Percentiles rank a stretch among this genome's conserved stretches.
These are phyloP conservation scores for Barnettozyma vustinii DNA, from an alignment of 805 yeast species.

Conservation along the genomic window DNA sequence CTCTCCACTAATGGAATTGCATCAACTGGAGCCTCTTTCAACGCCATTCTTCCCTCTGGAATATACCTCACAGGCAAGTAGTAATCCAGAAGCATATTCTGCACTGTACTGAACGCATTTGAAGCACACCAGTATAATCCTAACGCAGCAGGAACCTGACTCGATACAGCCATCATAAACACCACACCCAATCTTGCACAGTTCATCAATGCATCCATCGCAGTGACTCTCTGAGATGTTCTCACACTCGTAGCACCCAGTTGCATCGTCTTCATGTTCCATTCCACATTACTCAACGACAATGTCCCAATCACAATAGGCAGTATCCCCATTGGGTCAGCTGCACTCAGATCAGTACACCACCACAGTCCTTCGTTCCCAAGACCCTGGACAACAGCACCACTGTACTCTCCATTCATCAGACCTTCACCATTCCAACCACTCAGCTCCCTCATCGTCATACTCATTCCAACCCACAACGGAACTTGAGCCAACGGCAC, in stretches of 20 bases:
- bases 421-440: constrained; percentile 48
- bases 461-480: constrained; percentile 74
- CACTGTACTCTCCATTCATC: constrained; percentile 27
- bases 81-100: constrained; percentile 64
- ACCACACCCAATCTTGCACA: constrained; percentile 71
- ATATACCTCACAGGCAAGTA: constrained; percentile 23
- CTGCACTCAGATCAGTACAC: constrained; percentile 52
- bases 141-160: constrained; percentile 82
- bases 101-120: constrained; percentile 67
- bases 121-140: constrained; percentile 90
- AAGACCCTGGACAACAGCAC: constrained; percentile 44
- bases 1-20: constrained; percentile 12
- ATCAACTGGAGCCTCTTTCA: constrained; percentile 5
- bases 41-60: constrained; percentile 8
- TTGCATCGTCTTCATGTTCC: constrained; percentile 65
- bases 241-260: constrained; percentile 33
- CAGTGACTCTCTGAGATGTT: constrained; percentile 45
- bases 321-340: constrained; percentile 57
- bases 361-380: constrained; percentile 54
- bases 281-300: constrained; percentile 75
- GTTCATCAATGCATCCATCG: constrained; percentile 60
- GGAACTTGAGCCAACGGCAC: constrained; percentile 84
- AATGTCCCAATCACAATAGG: constrained; percentile 71
- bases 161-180: constrained; percentile 74
- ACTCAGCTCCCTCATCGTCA: constrained; percentile 68